Conservation (phyloP, 2,329 filamentous ascomycete genomes). For the Exophiala sideris region DNA sequence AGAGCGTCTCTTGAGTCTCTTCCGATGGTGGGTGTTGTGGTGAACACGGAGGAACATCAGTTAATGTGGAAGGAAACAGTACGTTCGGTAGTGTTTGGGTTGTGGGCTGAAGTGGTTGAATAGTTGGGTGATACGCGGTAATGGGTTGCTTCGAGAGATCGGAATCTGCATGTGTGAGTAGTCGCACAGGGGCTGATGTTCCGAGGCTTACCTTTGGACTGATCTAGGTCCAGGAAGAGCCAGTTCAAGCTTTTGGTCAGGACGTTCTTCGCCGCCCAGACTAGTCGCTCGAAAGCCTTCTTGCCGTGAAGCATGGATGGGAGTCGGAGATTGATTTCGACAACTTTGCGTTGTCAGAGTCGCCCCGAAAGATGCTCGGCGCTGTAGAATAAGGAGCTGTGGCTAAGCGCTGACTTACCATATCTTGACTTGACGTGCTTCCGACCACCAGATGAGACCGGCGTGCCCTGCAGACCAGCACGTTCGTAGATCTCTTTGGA, state of each 20-base stretch:
- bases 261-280: conserved; percentile 76
- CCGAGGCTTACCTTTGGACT: not conserved
- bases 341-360: conserved; percentile 52
- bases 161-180: not conserved
- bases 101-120: conserved; percentile 32
- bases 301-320: conserved; percentile 79
- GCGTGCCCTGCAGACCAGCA: conserved; percentile 72
- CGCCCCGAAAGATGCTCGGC: not conserved
- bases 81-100: conserved; percentile 30
- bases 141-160: not conserved
- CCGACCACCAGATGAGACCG: conserved; percentile 52
- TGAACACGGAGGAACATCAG: not conserved
- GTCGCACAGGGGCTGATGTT: not conserved
- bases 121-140: conserved; percentile 34
- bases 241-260: conserved; percentile 51
- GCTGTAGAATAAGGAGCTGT: not conserved
- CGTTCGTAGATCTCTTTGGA: conserved; percentile 79
- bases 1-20: conserved; percentile 59
- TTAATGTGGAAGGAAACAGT: conserved; percentile 17
- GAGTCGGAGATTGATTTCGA: conserved; percentile 71
- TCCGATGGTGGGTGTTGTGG: conserved; percentile 26
- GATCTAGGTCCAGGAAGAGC: conserved; percentile 15
- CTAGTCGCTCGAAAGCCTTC: conserved; percentile 73
- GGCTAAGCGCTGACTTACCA: conserved; percentile 49
- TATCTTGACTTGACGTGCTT: conserved; percentile 70